phyloP scores from a whole-genome alignment of 129 eudicot genomes.

The Flaveria brownii region DNA sequence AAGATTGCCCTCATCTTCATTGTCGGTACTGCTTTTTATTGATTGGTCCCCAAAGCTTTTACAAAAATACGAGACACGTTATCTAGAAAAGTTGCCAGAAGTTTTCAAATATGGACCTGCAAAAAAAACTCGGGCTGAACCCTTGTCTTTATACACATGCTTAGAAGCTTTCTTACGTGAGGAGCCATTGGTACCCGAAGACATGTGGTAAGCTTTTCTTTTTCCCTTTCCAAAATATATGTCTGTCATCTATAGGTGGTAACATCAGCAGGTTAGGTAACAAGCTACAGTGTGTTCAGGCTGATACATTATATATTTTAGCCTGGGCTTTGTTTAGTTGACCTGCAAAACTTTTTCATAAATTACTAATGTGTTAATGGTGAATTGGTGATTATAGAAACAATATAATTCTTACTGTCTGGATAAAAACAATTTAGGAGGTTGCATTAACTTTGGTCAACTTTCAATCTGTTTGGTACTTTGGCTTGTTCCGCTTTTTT shows the following conservation, averaged over 20 bases:
- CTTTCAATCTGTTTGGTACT: background rate
- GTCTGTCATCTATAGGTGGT: background rate
- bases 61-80: conserved; percentile 66
- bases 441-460: background rate
- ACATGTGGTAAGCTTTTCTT: conserved; percentile 79
- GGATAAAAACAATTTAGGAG: background rate
- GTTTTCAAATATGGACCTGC: conserved; percentile 67
- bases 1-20: conserved; percentile 68
- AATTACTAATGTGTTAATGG: background rate
- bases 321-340: background rate
- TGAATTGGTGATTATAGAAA: background rate
- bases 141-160: conserved; percentile 86
- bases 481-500: background rate
- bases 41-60: conserved; percentile 92
- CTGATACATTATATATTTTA: background rate
- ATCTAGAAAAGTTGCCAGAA: conserved; percentile 82
- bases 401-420: background rate
- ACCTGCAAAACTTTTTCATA: background rate
- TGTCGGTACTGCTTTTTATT: conserved; percentile 71
- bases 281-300: background rate
- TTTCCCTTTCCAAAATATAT: background rate
- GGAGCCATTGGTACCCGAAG: conserved; percentile 99
- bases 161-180: conserved; percentile 93
- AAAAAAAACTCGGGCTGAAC: conserved; percentile 89
- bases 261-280: background rate